These are phyloP conservation scores for Eragrostis tef DNA, from an alignment of 202 grass and related monocot genomes.

Conservation along the genomic window DNA sequence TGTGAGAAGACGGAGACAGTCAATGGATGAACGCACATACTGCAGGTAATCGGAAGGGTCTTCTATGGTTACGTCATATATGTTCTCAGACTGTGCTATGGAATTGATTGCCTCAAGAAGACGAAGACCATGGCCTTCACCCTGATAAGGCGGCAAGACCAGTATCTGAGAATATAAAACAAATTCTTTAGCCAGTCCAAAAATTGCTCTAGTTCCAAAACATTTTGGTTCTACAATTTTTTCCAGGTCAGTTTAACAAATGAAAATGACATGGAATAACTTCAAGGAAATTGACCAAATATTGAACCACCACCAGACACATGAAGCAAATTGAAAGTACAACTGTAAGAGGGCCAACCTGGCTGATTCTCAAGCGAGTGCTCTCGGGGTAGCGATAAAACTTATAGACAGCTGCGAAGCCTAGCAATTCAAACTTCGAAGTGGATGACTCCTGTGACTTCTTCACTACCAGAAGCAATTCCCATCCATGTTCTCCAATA, in stretches of 20 bases:
- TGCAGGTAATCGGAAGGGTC: constrained; percentile 94
- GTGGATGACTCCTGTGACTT: constrained; percentile 38
- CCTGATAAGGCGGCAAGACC: constrained; percentile 83
- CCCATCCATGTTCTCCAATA: constrained; percentile 91
- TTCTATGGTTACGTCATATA: constrained; percentile 84
- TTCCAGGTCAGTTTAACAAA: neutral
- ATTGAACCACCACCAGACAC: constrained; percentile 1
- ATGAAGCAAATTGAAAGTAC: neutral
- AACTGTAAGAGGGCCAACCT: constrained; percentile 52
- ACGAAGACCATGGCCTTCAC: constrained; percentile 75
- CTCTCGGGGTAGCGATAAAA: constrained; percentile 90
- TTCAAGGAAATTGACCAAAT: constrained; percentile 22
- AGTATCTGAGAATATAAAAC: constrained; percentile 67
- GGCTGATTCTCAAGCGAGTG: constrained; percentile 81
- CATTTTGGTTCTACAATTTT: neutral
- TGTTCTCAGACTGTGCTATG: constrained; percentile 71
- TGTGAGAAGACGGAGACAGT: constrained; percentile 69
- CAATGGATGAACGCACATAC: constrained; percentile 77
- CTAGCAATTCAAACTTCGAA: constrained; percentile 61
- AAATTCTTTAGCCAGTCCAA: neutral
- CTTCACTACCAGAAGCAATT: constrained; percentile 74
- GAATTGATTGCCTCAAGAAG: constrained; percentile 85
- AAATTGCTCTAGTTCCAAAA: neutral
- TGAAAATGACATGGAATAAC: neutral
- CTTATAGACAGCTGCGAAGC: constrained; percentile 82